Evolutionary conservation across 2,329 filamentous ascomycete species (phyloP).

Genomic region (Elsinoe batatas): DNA sequence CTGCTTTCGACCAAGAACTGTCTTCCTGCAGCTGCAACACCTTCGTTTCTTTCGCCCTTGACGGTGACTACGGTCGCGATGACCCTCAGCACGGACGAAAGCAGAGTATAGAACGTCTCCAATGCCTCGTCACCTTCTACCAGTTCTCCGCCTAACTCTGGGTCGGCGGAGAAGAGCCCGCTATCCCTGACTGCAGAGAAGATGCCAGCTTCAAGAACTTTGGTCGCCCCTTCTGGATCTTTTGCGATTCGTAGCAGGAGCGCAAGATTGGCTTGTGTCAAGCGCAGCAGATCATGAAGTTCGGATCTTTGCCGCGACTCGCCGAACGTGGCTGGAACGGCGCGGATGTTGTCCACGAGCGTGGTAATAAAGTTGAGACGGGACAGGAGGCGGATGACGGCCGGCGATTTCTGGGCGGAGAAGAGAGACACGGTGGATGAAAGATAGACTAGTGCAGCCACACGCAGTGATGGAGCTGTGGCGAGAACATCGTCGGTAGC

Average conservation of each 20-base stretch:
- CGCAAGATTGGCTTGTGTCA: constrained; percentile 65
- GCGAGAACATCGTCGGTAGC: constrained; percentile 89
- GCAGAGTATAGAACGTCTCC: constrained; percentile 71
- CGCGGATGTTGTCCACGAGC: constrained; percentile 76
- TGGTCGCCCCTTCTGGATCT: constrained; percentile 70
- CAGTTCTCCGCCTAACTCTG: constrained; percentile 65
- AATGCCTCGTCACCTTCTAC: constrained; percentile 60
- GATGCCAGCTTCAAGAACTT: constrained; percentile 80
- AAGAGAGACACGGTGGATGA: constrained; percentile 66
- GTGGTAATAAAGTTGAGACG: constrained; percentile 85
- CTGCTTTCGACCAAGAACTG: constrained; percentile 75
- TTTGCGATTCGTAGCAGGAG: constrained; percentile 78
- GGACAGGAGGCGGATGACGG: constrained; percentile 69
- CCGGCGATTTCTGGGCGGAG: constrained; percentile 55
- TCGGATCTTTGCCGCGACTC: constrained; percentile 35
- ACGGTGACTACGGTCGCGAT: constrained; percentile 73
- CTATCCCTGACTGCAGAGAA: constrained; percentile 74
- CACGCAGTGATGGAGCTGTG: constrained; percentile 69
- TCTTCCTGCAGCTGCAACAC: constrained; percentile 61
- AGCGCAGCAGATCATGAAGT: constrained; percentile 45
- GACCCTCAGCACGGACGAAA: constrained; percentile 71
- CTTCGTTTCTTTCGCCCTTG: constrained; percentile 69
- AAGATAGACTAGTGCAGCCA: constrained; percentile 77
- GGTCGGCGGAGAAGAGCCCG: constrained; percentile 79
- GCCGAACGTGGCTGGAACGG: constrained; percentile 57